Evolutionary conservation across 2,329 filamentous ascomycete genomes (phyloP).

Genomic region (Fusarium fujikuroi): DNA sequence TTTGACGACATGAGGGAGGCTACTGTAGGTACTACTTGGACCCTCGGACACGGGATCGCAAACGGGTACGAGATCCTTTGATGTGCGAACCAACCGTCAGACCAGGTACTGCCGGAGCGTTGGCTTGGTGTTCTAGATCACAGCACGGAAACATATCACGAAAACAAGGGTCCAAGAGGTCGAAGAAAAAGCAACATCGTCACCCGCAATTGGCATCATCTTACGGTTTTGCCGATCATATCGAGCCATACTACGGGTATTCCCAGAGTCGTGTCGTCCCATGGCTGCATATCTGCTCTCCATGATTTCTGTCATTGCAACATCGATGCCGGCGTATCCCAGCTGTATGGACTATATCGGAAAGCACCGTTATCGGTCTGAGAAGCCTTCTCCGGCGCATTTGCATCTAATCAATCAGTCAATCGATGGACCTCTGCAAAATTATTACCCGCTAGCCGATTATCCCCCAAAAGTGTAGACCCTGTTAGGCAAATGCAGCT

Average conservation of each 20-base stretch:
- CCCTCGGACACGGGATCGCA: constrained; percentile 2
- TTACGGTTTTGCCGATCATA: constrained; percentile 21
- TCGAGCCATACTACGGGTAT: constrained; percentile 31
- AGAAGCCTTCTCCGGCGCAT: constrained; percentile 6
- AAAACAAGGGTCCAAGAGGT: constrained; percentile 21
- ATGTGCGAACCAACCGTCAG: constrained; percentile 22
- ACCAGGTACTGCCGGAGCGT: constrained; percentile 7
- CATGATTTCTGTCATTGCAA: constrained; percentile 15
- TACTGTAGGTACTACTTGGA: constrained; percentile 22
- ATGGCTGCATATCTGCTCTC: constrained; percentile 37
- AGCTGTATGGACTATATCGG: constrained; percentile 3
- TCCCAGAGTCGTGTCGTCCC: constrained; percentile 35
- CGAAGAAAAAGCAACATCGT: neutral
- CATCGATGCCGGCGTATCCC: constrained; percentile 13
- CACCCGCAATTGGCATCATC: constrained; percentile 1
- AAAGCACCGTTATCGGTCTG: constrained; percentile 21
- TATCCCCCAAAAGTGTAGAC: neutral
- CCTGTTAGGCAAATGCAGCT: neutral
- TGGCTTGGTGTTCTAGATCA: constrained; percentile 21
- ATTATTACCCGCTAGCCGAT: constrained; percentile 12
- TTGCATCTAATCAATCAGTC: constrained; percentile 9
- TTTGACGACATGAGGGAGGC: constrained; percentile 3
- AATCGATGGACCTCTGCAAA: neutral
- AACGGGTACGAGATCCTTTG: constrained; percentile 12
- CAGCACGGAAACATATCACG: neutral